Evolutionary conservation across 2,329 filamentous ascomycete species (phyloP).

Genomic region (Aureobasidium sp.): DNA sequence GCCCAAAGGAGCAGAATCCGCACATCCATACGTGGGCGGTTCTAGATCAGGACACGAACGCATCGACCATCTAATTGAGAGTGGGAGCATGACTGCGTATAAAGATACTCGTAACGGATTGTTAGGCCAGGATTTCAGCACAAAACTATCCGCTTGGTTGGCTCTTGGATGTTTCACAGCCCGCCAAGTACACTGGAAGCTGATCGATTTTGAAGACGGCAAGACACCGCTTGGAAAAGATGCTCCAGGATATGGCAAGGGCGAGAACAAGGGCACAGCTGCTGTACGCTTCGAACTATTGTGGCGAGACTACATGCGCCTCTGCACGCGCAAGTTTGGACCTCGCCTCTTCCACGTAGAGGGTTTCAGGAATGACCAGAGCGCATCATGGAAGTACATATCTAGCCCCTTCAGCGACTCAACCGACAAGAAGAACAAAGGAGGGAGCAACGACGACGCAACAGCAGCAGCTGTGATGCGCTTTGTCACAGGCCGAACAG

Average conservation of each 20-base stretch:
- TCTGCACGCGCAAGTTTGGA: conserved; percentile 64
- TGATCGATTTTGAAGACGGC: conserved; percentile 62
- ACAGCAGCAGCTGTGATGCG: conserved; percentile 39
- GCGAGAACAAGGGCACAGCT: conserved; percentile 63
- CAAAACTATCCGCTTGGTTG: conserved; percentile 66
- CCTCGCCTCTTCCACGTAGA: conserved; percentile 53
- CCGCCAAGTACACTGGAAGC: conserved; percentile 60
- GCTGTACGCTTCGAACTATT: conserved; percentile 64
- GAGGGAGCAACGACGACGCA: conserved; percentile 35
- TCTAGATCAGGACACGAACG: conserved; percentile 52
- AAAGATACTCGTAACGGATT: conserved; percentile 64
- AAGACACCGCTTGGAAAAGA: conserved; percentile 27
- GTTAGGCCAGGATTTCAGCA: conserved; percentile 61
- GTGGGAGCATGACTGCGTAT: conserved; percentile 54
- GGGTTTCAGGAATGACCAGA: conserved; percentile 49
- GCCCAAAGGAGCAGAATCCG: conserved; percentile 47
- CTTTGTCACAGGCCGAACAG: conserved; percentile 59
- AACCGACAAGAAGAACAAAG: conserved; percentile 32
- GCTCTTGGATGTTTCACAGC: conserved; percentile 64
- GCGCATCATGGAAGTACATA: conserved; percentile 27
- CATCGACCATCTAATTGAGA: conserved; percentile 51
- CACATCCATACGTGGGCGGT: conserved; percentile 61
- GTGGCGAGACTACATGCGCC: conserved; percentile 74
- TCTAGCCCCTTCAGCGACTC: conserved; percentile 24
- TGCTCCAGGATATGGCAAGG: conserved; percentile 51